Conservation (phyloP, 2,329 filamentous ascomycete species). For the Fusarium sororula region DNA sequence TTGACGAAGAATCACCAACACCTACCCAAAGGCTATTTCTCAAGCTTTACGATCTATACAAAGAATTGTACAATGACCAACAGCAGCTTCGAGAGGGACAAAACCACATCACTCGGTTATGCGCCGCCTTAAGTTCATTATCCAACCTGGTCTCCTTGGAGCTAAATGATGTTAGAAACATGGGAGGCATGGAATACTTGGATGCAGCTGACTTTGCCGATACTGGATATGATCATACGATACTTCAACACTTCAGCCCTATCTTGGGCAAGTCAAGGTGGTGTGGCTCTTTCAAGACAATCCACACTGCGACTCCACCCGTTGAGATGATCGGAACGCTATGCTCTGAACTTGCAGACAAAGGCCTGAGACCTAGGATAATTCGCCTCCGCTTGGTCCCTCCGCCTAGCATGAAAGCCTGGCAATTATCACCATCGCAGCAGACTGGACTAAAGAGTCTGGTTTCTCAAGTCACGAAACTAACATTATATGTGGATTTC, state of each 20-base stretch:
- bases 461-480: neutral
- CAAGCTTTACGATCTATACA: neutral
- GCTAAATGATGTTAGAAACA: neutral
- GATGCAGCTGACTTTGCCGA: neutral
- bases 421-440: neutral
- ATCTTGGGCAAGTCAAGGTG: neutral
- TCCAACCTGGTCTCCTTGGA: neutral
- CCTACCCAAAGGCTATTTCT: neutral
- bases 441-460: neutral
- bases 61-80: neutral
- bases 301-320: neutral
- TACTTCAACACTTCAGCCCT: neutral
- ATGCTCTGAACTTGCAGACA: neutral
- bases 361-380: neutral
- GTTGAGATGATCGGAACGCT: neutral
- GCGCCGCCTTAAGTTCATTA: neutral
- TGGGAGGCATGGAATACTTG: neutral
- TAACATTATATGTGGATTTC: neutral
- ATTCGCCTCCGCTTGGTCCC: neutral
- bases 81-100: neutral
- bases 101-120: neutral
- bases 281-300: neutral
- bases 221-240: neutral
- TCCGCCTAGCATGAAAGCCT: neutral
- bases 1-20: neutral